Percentiles rank a stretch among this genome's conserved stretches.
Conservation (phyloP, 371 early-diverging fungal species). For the Mortierella sp. region DNA sequence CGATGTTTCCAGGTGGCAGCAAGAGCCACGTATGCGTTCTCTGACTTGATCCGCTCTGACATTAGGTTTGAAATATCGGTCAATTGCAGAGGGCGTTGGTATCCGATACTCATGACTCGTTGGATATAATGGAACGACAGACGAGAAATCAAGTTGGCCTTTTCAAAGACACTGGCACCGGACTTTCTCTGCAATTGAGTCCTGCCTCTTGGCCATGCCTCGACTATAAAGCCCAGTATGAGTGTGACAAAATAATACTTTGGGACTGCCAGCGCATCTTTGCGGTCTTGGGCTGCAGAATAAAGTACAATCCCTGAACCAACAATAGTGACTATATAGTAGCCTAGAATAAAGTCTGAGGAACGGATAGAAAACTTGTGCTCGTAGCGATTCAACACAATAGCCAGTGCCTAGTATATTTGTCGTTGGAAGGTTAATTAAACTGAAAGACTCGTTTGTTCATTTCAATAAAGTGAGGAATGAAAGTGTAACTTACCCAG, state of each 20-base stretch:
- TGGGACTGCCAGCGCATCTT: neutral
- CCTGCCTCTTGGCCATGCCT: slow-evolving; percentile 30
- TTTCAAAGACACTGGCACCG: slow-evolving; percentile 22
- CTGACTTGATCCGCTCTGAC: slow-evolving; percentile 27
- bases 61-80: slow-evolving; percentile 20
- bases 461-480: neutral
- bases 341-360: slow-evolving; percentile 28
- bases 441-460: neutral
- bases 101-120: slow-evolving; percentile 30
- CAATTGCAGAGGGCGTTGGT: slow-evolving; percentile 18
- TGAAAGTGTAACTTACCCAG: slow-evolving; percentile 18
- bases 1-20: slow-evolving; percentile 16
- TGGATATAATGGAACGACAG: slow-evolving; percentile 38
- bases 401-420: slow-evolving; percentile 14
- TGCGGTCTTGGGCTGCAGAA: neutral
- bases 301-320: slow-evolving; percentile 6
- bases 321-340: slow-evolving; percentile 13
- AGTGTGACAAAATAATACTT: slow-evolving; percentile 4
- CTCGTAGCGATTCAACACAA: slow-evolving; percentile 26
- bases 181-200: slow-evolving; percentile 25
- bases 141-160: slow-evolving; percentile 37
- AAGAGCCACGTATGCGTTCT: slow-evolving; percentile 14
- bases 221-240: slow-evolving; percentile 20
- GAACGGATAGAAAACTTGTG: slow-evolving; percentile 28
- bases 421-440: neutral